Evolutionary conservation across 768 basidiomycete species (phyloP).

Genomic region (Lanmaoa pseudosensibilis): DNA sequence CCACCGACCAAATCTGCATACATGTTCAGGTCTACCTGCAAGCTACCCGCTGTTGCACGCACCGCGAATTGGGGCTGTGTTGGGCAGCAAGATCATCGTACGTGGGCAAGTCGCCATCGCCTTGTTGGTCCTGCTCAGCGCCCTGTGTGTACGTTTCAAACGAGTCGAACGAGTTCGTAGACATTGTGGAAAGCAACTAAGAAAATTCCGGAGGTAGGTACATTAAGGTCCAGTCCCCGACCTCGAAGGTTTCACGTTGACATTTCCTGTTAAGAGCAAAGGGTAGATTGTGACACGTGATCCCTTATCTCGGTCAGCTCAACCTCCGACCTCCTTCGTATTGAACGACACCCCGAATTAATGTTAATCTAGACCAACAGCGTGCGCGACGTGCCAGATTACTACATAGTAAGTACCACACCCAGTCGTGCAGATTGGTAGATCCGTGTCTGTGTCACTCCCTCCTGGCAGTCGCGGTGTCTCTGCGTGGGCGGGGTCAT

Average conservation of each 20-base stretch:
- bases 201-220: neutral
- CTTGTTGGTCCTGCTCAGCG: slow-evolving; percentile 44
- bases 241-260: neutral
- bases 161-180: slow-evolving; percentile 21
- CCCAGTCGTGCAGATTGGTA: neutral
- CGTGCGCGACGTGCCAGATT: neutral
- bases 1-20: slow-evolving; percentile 77
- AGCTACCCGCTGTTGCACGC: slow-evolving; percentile 22
- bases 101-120: slow-evolving; percentile 63
- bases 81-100: slow-evolving; percentile 79
- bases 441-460: neutral
- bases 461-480: too few species aligned
- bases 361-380: neutral
- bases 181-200: slow-evolving; percentile 14
- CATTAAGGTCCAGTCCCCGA: neutral
- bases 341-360: neutral
- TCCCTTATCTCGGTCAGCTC: neutral
- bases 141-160: slow-evolving; percentile 28
- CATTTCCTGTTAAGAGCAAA: neutral
- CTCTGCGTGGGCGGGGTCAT: neutral
- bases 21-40: slow-evolving; percentile 1
- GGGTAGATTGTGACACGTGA: slow-evolving; percentile 9
- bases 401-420: neutral
- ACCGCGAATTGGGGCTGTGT: slow-evolving; percentile 83
- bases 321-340: neutral